These are phyloP conservation scores for Termitomyces sp. DNA, from an alignment of 768 basidiomycete species.

Conservation along the genomic window DNA sequence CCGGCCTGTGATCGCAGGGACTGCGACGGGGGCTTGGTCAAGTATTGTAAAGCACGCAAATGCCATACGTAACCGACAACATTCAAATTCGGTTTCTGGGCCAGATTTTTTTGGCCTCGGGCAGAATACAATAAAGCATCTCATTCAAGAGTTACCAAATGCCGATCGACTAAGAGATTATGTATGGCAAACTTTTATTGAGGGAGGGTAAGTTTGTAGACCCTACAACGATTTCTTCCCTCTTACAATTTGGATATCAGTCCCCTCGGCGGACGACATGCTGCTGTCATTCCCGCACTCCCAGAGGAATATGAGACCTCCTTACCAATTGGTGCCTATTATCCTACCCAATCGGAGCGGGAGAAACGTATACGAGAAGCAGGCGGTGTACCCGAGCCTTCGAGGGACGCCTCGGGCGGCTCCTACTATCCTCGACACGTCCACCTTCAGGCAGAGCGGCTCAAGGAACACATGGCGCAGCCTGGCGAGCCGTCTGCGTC, in stretches of 20 bases:
- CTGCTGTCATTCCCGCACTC: conserved; percentile 74
- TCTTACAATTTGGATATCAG: conserved; percentile 27
- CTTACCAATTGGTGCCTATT: conserved; percentile 40
- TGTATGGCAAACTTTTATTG: conserved; percentile 81
- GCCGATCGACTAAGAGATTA: conserved; percentile 72
- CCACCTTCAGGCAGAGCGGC: conserved; percentile 19
- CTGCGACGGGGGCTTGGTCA: conserved; percentile 85
- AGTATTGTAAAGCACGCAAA: conserved; percentile 81
- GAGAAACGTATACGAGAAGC: conserved; percentile 25
- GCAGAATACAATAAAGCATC: conserved; percentile 84
- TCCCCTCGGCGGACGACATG: conserved; percentile 75
- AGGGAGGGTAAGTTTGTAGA: conserved; percentile 66
- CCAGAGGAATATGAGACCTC: conserved; percentile 65
- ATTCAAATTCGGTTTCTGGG: conserved; percentile 83
- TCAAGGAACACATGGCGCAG: conserved; percentile 18
- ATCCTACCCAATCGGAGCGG: conserved; percentile 26
- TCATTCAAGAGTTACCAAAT: conserved; percentile 79
- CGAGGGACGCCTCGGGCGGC: conserved; percentile 22
- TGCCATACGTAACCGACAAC: conserved; percentile 71
- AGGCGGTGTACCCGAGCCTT: conserved; percentile 21
- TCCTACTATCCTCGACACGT: conserved; percentile 48
- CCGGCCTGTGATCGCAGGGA: conserved; percentile 81
- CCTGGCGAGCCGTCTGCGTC: neutral
- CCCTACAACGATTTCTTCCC: conserved; percentile 5
- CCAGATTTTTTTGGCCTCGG: conserved; percentile 87